phyloP scores from a whole-genome alignment of 345 rosid genomes.

The Laguncularia racemosa region DNA sequence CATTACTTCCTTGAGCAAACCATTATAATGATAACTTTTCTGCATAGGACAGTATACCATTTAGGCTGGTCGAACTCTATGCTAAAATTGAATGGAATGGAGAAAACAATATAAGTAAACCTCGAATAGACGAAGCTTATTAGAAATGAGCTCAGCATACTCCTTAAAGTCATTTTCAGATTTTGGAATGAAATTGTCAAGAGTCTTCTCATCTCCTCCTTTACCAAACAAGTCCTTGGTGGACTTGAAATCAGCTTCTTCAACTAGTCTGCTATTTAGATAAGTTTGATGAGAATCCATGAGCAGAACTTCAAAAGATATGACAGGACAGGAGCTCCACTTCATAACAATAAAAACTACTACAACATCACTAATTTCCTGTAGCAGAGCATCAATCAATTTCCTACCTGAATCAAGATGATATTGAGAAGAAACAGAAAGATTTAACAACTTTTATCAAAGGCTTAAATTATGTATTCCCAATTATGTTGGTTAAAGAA shows the following conservation, averaged over 20 bases:
- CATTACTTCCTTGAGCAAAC: conserved; percentile 73
- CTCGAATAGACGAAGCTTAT: conserved; percentile 66
- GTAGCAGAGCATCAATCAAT: no score
- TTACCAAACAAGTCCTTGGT: conserved; percentile 69
- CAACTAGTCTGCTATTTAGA: conserved; percentile 53
- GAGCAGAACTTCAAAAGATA: not conserved
- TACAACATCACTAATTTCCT: no score
- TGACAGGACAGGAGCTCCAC: not conserved
- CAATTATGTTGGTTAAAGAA: no score
- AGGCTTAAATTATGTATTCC: no score
- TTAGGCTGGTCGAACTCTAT: no score
- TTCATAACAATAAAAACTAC: no score
- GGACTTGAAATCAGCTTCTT: conserved; percentile 80
- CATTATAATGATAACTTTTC: conserved; percentile 79
- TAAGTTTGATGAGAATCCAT: no score
- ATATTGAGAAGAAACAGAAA: no score
- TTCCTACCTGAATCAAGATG: no score
- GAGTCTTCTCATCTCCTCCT: conserved; percentile 48
- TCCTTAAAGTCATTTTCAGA: conserved; percentile 86
- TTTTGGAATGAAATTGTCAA: conserved; percentile 80
- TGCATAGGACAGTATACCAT: conserved; percentile 18
- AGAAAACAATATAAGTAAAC: conserved; percentile 20
- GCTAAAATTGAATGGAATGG: not conserved
- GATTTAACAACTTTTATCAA: no score
- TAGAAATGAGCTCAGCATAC: conserved; percentile 84